These are phyloP conservation scores for Hypoxylon subgilvum DNA, from an alignment of 495 filamentous ascomycete species.

Conservation along the genomic window DNA sequence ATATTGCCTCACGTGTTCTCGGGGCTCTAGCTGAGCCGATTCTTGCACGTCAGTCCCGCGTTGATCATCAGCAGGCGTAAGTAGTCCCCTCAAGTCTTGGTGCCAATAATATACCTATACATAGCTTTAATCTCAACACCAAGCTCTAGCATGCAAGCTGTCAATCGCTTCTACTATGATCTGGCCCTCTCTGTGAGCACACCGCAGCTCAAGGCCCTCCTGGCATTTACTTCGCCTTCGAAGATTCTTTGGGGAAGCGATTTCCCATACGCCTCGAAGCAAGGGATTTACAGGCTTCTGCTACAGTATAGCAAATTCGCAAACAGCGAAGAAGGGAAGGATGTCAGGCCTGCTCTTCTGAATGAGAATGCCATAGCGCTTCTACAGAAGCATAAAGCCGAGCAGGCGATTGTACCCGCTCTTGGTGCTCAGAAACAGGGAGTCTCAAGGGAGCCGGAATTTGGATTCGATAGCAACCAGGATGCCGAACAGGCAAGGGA, in stretches of 20 bases:
- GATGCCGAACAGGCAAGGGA: slow-evolving; percentile 1
- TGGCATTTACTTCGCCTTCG: background rate
- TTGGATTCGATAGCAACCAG: background rate
- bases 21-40: background rate
- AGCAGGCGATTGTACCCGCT: background rate
- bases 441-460: background rate
- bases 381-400: background rate
- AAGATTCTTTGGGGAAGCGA: background rate
- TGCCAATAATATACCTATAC: too few relatives aligned
- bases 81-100: too few relatives aligned
- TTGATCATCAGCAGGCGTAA: background rate
- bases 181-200: background rate
- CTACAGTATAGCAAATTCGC: slow-evolving; percentile 1
- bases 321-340: background rate
- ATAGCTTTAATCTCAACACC: too few relatives aligned
- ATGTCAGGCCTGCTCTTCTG: background rate
- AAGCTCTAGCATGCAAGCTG: background rate
- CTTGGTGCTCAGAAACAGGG: background rate
- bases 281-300: background rate
- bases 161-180: background rate
- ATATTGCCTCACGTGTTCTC: background rate
- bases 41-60: background rate
- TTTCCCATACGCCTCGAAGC: background rate
- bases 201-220: background rate
- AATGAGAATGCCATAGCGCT: background rate